Percentiles rank a stretch among this genome's conserved stretches.
These are phyloP conservation scores for Podaxis mareebaensis DNA, from an alignment of 768 basidiomycete genomes.

Conservation along the genomic window DNA sequence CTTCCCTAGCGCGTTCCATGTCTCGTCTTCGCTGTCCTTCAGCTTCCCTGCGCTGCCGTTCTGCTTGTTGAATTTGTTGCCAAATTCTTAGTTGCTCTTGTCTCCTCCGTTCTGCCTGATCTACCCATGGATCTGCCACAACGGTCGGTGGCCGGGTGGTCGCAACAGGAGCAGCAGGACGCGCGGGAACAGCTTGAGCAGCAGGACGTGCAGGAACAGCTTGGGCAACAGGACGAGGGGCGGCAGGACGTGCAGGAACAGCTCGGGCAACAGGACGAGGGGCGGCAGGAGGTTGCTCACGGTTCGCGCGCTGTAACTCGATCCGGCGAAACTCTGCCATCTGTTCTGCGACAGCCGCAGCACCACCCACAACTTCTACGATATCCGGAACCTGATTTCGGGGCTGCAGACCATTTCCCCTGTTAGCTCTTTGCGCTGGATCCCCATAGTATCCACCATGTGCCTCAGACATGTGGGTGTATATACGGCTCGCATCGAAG, in stretches of 20 bases:
- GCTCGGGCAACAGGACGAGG: not conserved
- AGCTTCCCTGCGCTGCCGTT: not conserved
- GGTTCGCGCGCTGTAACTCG: not conserved
- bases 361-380: slow-evolving; percentile 2
- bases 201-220: not conserved
- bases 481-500: slow-evolving; percentile 16
- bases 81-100: not conserved
- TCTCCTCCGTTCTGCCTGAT: not conserved
- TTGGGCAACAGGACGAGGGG: not conserved
- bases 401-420: not conserved
- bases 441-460: slow-evolving; percentile 8
- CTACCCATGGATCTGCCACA: not conserved
- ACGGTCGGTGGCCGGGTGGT: not conserved
- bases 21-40: not conserved
- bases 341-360: slow-evolving; percentile 3
- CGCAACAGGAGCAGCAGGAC: too few species aligned
- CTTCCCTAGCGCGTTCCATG: not conserved
- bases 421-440: not conserved
- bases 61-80: not conserved
- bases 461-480: slow-evolving; percentile 16
- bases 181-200: too few species aligned
- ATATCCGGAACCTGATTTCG: not conserved
- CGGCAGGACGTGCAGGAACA: not conserved
- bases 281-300: not conserved
- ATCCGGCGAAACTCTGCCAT: slow-evolving; percentile 5